phyloP scores from a whole-genome alignment of 805 yeast genomes.

The Zygosaccharomyces kombuchaensis region DNA sequence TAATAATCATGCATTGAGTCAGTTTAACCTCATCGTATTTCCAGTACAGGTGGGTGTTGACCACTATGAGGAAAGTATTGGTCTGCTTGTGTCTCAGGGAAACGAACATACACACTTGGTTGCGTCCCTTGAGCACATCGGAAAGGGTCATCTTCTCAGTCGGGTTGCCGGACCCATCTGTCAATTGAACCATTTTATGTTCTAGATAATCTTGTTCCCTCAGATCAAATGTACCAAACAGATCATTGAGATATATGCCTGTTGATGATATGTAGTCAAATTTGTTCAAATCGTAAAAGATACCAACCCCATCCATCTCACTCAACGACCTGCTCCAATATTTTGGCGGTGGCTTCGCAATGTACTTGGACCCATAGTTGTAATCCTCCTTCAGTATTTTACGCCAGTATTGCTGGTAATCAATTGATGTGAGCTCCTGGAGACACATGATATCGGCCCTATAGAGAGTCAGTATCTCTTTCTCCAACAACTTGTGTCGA shows the following conservation, averaged over 20 bases:
- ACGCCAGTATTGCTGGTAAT: conserved; percentile 41
- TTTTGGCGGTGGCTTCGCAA: conserved; percentile 46
- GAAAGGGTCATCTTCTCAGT: conserved; percentile 25
- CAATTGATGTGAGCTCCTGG: conserved; percentile 47
- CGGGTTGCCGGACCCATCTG: conserved; percentile 32
- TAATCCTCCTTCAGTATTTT: conserved; percentile 26
- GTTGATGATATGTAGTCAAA: conserved; percentile 40
- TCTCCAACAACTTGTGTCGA: conserved; percentile 42
- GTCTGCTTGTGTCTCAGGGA: conserved; percentile 44
- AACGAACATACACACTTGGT: conserved; percentile 55
- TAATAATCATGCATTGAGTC: conserved; percentile 47
- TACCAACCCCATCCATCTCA: conserved; percentile 57
- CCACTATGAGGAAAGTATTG: conserved; percentile 40
- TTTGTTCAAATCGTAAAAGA: conserved; percentile 46
- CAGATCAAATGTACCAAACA: conserved; percentile 29
- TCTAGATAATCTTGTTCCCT: conserved; percentile 27
- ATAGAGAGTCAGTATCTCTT: conserved; percentile 33
- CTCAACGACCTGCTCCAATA: conserved; percentile 48
- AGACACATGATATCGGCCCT: conserved; percentile 56
- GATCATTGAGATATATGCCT: conserved; percentile 34
- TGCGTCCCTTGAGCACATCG: conserved; percentile 41
- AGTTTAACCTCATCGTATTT: conserved; percentile 51
- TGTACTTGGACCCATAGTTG: conserved; percentile 46
- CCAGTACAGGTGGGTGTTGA: conserved; percentile 66
- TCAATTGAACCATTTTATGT: conserved; percentile 20